Evolutionary conservation across 352 stramenopile genomes (phyloP).

Genomic region (Phytophthora megakarya): DNA sequence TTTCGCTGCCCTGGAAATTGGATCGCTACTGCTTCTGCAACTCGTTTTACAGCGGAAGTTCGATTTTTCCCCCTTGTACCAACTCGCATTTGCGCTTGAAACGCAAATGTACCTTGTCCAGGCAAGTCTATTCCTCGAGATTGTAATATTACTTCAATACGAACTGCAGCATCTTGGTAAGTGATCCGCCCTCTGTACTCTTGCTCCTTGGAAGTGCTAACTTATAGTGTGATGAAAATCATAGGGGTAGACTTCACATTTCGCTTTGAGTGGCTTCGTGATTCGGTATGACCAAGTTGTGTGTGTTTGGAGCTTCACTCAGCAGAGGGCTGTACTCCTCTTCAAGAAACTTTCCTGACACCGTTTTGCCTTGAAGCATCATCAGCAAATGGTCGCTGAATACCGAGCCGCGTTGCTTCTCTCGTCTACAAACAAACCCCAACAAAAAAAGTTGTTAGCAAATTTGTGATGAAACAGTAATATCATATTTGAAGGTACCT

Average conservation of each 20-base stretch:
- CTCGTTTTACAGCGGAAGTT: conserved; percentile 10
- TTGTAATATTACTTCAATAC: conserved; percentile 5
- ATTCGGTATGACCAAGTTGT: not conserved
- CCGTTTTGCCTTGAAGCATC: conserved; percentile 62
- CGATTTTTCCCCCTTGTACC: not conserved
- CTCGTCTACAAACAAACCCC: conserved; percentile 27
- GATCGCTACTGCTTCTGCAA: conserved; percentile 1
- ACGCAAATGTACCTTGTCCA: not conserved
- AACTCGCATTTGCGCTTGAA: conserved; percentile 17
- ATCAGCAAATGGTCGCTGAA: conserved; percentile 62
- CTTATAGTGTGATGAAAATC: not conserved
- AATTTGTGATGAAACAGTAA: too few relatives aligned
- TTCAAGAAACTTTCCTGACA: conserved; percentile 52
- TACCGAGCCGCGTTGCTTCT: conserved; percentile 46
- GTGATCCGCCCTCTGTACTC: too few relatives aligned
- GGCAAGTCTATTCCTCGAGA: not conserved
- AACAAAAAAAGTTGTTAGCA: conserved; percentile 1
- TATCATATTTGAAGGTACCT: too few relatives aligned
- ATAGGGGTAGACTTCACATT: conserved; percentile 11
- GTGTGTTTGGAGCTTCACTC: too few relatives aligned
- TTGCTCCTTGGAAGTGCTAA: too few relatives aligned
- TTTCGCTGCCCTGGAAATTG: conserved; percentile 10
- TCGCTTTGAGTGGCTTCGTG: conserved; percentile 5
- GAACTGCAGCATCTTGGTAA: conserved; percentile 3
- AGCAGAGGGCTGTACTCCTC: conserved; percentile 51